These are phyloP conservation scores for Penicillium goetzii DNA, from an alignment of 495 filamentous ascomycete genomes.

Conservation along the genomic window DNA sequence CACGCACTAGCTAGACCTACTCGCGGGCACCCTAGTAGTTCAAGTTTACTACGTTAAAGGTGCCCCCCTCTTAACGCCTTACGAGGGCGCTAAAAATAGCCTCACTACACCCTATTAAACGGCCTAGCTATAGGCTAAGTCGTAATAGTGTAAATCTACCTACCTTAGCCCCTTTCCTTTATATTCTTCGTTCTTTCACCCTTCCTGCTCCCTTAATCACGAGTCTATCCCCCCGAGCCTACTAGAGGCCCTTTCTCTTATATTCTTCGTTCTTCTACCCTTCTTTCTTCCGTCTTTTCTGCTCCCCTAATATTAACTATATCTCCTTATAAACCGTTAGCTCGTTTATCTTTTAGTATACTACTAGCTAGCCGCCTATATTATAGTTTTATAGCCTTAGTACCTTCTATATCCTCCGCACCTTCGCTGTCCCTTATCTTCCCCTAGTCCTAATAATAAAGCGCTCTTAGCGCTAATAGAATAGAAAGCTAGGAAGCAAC, in stretches of 20 bases:
- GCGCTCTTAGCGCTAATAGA: background rate
- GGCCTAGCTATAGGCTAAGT: background rate
- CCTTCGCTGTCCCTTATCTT: background rate
- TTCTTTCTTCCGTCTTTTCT: background rate
- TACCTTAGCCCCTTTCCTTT: background rate
- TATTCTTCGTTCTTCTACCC: background rate
- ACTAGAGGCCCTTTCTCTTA: background rate
- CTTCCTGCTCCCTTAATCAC: background rate
- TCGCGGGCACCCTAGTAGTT: background rate
- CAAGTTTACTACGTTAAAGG: background rate
- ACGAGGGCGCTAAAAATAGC: background rate
- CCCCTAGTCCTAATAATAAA: background rate
- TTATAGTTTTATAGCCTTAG: background rate
- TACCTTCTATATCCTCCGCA: background rate
- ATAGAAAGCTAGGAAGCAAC: background rate
- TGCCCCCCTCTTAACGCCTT: background rate
- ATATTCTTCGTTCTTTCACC: slow-evolving; percentile 3
- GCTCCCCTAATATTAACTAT: background rate
- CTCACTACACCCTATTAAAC: background rate
- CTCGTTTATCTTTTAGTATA: background rate
- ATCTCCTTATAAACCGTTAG: background rate
- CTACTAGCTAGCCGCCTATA: background rate
- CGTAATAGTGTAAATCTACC: background rate
- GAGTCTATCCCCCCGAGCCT: background rate
- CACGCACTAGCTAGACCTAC: slow-evolving; percentile 1